These are phyloP conservation scores for Takakia lepidozioides DNA, from an alignment of 225 moss, liverwort and hornwort species.

Conservation along the genomic window DNA sequence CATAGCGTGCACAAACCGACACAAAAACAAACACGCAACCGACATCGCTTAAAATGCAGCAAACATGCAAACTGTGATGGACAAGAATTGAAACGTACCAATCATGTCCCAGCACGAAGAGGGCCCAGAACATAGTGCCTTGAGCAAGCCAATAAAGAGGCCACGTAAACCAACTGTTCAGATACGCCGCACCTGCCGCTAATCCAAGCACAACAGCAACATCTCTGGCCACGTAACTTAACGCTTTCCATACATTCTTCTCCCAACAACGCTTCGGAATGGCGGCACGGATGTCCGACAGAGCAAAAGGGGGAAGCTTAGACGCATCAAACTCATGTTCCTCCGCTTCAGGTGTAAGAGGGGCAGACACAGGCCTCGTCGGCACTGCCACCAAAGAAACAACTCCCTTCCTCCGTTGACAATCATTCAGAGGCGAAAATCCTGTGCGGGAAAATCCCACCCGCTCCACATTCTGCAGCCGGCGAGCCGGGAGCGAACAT, in stretches of 20 bases:
- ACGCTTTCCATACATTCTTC: slow-evolving; percentile 73
- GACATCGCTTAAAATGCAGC: too few relatives aligned
- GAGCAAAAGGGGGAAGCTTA: slow-evolving; percentile 63
- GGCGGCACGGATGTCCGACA: slow-evolving; percentile 74
- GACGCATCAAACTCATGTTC: slow-evolving; percentile 40
- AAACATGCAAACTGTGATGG: background rate
- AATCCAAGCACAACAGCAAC: slow-evolving; percentile 70
- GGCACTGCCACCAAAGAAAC: slow-evolving; percentile 46
- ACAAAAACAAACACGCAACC: too few relatives aligned
- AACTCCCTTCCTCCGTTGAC: too few relatives aligned
- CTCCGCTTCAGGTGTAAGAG: slow-evolving; percentile 24
- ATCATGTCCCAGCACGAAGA: slow-evolving; percentile 92
- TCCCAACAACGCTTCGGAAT: slow-evolving; percentile 98
- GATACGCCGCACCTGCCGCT: slow-evolving; percentile 73
- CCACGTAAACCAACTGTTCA: slow-evolving; percentile 85
- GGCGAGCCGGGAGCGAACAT: too few relatives aligned
- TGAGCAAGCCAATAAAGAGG: slow-evolving; percentile 94
- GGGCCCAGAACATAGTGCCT: slow-evolving; percentile 99
- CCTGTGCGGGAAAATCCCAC: too few relatives aligned
- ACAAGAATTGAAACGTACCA: slow-evolving; percentile 19
- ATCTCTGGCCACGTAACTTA: slow-evolving; percentile 73
- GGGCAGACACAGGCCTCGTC: slow-evolving; percentile 41
- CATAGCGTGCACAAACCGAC: too few relatives aligned
- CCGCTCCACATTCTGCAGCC: too few relatives aligned
- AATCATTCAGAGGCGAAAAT: too few relatives aligned